Evolutionary conservation across 2,329 filamentous ascomycete species (phyloP).

Genomic region (Akanthomyces dipterigenus): DNA sequence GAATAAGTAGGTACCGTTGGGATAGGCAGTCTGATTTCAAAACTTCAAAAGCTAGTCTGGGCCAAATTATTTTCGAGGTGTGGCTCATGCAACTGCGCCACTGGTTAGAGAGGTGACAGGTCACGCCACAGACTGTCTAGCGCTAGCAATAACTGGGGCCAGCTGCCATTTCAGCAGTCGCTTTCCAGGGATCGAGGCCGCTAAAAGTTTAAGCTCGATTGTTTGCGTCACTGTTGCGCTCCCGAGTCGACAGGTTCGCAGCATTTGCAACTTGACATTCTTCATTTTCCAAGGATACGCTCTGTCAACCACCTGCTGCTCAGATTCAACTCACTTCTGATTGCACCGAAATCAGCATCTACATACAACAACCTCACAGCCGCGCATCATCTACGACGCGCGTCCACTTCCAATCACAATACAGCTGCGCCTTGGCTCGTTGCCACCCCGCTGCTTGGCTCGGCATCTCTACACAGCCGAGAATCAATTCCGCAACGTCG

Average conservation of each 20-base stretch:
- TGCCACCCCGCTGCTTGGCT: background rate
- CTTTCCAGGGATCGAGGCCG: background rate
- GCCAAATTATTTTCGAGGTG: too few relatives aligned
- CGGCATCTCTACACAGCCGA: background rate
- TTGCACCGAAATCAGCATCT: background rate
- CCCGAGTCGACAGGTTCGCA: background rate
- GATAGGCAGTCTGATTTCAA: too few relatives aligned
- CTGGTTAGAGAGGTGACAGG: background rate
- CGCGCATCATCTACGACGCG: background rate
- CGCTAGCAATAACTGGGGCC: background rate
- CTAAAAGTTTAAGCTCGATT: slow-evolving; percentile 2
- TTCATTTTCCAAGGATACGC: background rate
- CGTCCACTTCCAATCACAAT: background rate
- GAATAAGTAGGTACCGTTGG: too few relatives aligned
- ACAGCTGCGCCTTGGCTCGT: background rate
- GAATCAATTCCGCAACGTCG: background rate
- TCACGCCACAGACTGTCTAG: background rate
- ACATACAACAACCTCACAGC: background rate
- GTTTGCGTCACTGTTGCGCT: background rate
- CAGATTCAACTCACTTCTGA: background rate
- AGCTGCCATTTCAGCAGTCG: background rate
- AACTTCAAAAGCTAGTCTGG: too few relatives aligned
- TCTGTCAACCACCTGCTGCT: background rate
- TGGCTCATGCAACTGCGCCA: too few relatives aligned
- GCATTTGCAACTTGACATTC: background rate